Base-by-base conservation (phyloP, 495 filamentous ascomycete species). In the Hypoxylon lenormandii region DNA sequence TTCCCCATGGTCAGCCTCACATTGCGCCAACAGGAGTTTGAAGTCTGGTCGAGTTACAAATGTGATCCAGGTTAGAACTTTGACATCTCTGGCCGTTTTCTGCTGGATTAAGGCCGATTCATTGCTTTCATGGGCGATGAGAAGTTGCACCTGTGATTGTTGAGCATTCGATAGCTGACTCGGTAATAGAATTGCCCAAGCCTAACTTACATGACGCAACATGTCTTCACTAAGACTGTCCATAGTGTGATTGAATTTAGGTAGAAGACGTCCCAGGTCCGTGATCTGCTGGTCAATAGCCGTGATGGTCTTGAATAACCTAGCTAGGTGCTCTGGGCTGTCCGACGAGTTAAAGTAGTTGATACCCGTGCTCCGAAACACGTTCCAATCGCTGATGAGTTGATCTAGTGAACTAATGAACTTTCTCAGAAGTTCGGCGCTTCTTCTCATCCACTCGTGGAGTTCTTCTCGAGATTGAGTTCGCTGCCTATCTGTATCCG, bases 21-120 rank as follows among this genome's bases (percentile, higher is more conserved):
- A 1, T 15, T 13, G 19, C 22, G 3, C 40, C 21, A 12, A 22
- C 2, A 33, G 15, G 26, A 21, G 1, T 42, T 26, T 19, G 2
- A 5, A 6, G 13, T 21, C 50, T 36, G 12, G 22, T 21, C 30
- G 3, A n/a, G 0, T 55, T 55, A 64, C 61, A 57, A 64, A 55
- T 49, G 61, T 50, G 10, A 56, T 64, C 61, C 61, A 57, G 3
- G 61, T 56, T 3, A 64, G 16, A 10, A 56, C 21, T 12, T 49
- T 50, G 1, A 56, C 21, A 13, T 64, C 51, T 7, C 22, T 50
- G n/a, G 61, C 52, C 5, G 61, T 43, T 5, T 50, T 50, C 15
- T 64, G 51, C 33, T 56, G 51, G 3, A 33, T 42, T 13, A 64
- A 6, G 3, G 61, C 52, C 2, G 51, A 56, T 30, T 64, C 61